A percentile compares a stretch with the other conserved stretches of the same genome.
phyloP scores from a whole-genome alignment of 176 grass and related monocot species.

The Zea mays region DNA sequence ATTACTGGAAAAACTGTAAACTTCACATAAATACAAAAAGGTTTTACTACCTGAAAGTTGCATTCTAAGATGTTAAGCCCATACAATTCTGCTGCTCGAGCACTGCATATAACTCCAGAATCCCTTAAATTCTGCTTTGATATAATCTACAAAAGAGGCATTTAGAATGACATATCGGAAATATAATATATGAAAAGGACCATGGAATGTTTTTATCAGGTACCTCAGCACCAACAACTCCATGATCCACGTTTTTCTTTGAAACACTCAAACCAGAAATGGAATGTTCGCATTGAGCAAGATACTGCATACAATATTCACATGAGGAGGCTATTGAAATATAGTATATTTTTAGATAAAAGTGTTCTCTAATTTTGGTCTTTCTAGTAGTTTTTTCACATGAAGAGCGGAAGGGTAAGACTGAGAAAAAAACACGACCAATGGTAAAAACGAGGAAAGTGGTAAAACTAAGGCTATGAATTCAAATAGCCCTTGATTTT shows the following conservation, averaged over 20 bases:
- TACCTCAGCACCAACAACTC: conserved; percentile 57
- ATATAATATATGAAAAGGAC: conserved; percentile 2
- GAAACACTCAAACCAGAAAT: conserved; percentile 45
- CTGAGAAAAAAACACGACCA: too few species aligned
- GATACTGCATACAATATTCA: conserved; percentile 39
- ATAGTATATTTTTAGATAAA: neutral
- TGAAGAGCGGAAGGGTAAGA: too few species aligned
- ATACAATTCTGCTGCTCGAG: conserved; percentile 47
- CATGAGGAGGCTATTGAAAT: neutral
- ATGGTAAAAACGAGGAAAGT: too few species aligned
- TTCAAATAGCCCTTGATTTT: too few species aligned
- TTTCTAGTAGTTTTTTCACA: conserved; percentile 8
- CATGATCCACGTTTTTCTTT: conserved; percentile 51
- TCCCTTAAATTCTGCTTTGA: conserved; percentile 47
- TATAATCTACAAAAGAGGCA: conserved; percentile 44
- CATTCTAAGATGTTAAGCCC: conserved; percentile 55
- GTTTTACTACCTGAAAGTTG: conserved; percentile 48
- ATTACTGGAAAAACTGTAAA: neutral
- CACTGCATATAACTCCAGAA: conserved; percentile 61
- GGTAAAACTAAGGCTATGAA: too few species aligned
- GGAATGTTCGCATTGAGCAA: conserved; percentile 59
- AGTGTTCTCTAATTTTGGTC: neutral
- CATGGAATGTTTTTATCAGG: neutral
- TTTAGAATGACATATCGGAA: neutral
- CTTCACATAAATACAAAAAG: neutral